Evolutionary conservation across 2,329 filamentous ascomycete species (phyloP), one percentile per base, ranked within the genome.

Genomic region (Clarireedia sp.): DNA sequence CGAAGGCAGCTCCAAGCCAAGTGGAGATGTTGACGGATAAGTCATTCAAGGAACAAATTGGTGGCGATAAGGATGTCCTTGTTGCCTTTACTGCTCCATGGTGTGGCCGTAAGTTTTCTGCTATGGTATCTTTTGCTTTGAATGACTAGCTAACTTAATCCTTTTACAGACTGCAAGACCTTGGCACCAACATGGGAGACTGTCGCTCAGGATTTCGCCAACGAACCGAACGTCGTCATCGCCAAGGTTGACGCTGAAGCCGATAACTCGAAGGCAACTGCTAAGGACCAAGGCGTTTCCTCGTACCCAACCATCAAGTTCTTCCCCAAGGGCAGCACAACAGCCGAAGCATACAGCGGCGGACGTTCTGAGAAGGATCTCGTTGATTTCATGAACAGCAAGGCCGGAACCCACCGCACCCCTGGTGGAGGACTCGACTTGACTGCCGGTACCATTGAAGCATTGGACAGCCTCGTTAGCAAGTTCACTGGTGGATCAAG

Each of bases 261-360:
- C 29, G 84, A 89, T 65, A 89, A 89, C 72, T 83, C 86, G 72
- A 96, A 96, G 75, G 80, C 81, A 45, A 83, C 85, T 49, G 86
- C 90, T 51, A 73, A 82, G 68, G 83, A 85, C 51, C 85, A 94
- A 69, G 89, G 85, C 59, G 82, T 99, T 63, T 80, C 80, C 54
- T 89, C 87, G 37, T 99, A 95, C 79, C 94, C 94, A 49, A 99
- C 94, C 60, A 96, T 99, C 78, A 96, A 96, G 77, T 99, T 86
- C 82, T 99, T 96, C 81, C 82, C 90, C 64, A 87, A 87, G 71
- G 91, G 90, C 64, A 88, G 84, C 68, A 87, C 80, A 61, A 83
- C 87, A 68, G 72, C 83, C 46, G 79, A 85, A 65, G 69, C 77
- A 46, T 99, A 96, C 79, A 74, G 78, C 53, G 86, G 87, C 59